Evolutionary conservation across 78 protist species (phyloP).

Genomic region (Cavenderia fasciculata): DNA sequence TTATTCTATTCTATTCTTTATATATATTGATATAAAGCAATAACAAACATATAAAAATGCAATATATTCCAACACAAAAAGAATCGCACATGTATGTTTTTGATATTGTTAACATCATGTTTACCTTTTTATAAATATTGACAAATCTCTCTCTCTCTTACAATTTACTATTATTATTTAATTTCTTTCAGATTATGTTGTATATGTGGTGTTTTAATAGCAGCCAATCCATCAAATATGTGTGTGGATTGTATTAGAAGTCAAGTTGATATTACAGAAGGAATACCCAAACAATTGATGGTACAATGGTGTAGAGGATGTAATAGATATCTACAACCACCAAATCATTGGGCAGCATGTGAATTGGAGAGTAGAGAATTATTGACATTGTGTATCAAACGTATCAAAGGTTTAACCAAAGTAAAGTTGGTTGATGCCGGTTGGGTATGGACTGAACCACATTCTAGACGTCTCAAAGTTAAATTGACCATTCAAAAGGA

Average conservation of each 20-base stretch:
- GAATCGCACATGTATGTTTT: conserved; percentile 18
- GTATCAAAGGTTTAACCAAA: conserved; percentile 90
- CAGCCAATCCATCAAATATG: conserved; percentile 97
- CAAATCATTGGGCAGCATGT: conserved; percentile 90
- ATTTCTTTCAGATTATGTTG: conserved; percentile 74
- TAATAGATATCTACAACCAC: conserved; percentile 92
- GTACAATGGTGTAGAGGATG: conserved; percentile 95
- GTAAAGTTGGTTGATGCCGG: conserved; percentile 97
- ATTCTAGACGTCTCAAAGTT: conserved; percentile 95
- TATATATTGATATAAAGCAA: no score
- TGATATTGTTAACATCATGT: neutral
- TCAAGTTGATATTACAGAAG: conserved; percentile 97
- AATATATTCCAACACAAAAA: conserved; percentile 1
- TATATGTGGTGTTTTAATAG: conserved; percentile 80
- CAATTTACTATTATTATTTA: neutral
- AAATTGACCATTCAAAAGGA: conserved; percentile 97
- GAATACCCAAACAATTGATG: conserved; percentile 91
- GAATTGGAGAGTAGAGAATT: conserved; percentile 96
- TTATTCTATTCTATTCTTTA: no score
- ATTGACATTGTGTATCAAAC: conserved; percentile 91
- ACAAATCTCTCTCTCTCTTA: no score
- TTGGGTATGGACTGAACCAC: conserved; percentile 99
- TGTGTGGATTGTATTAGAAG: conserved; percentile 96
- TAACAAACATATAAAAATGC: no score
- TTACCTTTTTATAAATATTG: neutral